Percentiles rank a stretch among this genome's conserved stretches.
phyloP scores from a whole-genome alignment of 2,329 filamentous ascomycete genomes.

The Pseudopithomyces chartarum region DNA sequence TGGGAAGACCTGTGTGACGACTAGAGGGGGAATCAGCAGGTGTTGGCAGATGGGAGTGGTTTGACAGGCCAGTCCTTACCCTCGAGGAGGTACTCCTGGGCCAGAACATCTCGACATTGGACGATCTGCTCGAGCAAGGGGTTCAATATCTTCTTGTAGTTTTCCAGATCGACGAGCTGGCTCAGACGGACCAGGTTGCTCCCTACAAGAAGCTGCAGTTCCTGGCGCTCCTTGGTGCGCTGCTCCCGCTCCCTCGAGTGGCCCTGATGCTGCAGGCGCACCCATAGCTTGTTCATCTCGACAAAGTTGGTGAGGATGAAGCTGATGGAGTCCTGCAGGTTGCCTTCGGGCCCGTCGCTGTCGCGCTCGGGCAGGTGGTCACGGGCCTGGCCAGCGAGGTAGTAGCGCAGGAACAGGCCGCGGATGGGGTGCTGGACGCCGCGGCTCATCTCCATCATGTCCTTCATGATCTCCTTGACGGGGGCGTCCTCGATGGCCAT shows the following conservation, averaged over 20 bases:
- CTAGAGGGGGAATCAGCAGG: slow-evolving; percentile 51
- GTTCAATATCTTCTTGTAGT: slow-evolving; percentile 90
- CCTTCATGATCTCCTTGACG: slow-evolving; percentile 99
- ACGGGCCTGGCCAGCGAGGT: slow-evolving; percentile 90
- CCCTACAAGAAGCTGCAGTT: slow-evolving; percentile 91
- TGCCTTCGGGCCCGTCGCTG: slow-evolving; percentile 91
- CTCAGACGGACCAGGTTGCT: slow-evolving; percentile 95
- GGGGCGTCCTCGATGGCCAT: slow-evolving; percentile 98
- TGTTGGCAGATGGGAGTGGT: not conserved
- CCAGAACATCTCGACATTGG: slow-evolving; percentile 93
- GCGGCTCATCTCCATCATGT: slow-evolving; percentile 99
- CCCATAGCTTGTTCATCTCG: slow-evolving; percentile 99
- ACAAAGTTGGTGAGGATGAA: slow-evolving; percentile 99
- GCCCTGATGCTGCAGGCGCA: slow-evolving; percentile 94
- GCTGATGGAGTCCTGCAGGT: slow-evolving; percentile 95
- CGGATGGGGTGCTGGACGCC: slow-evolving; percentile 97
- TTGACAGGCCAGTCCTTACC: slow-evolving; percentile 45
- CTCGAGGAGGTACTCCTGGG: slow-evolving; percentile 96
- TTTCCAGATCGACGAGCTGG: slow-evolving; percentile 91
- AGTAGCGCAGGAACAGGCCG: slow-evolving; percentile 93
- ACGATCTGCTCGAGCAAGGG: slow-evolving; percentile 95
- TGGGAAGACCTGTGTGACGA: slow-evolving; percentile 98
- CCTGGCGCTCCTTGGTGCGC: slow-evolving; percentile 90
- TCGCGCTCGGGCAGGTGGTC: slow-evolving; percentile 83
- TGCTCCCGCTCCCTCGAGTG: slow-evolving; percentile 94